Evolutionary conservation across 352 stramenopile species (phyloP), one percentile per base, ranked within the genome.

Genomic region (Globisporangium yorkense): DNA sequence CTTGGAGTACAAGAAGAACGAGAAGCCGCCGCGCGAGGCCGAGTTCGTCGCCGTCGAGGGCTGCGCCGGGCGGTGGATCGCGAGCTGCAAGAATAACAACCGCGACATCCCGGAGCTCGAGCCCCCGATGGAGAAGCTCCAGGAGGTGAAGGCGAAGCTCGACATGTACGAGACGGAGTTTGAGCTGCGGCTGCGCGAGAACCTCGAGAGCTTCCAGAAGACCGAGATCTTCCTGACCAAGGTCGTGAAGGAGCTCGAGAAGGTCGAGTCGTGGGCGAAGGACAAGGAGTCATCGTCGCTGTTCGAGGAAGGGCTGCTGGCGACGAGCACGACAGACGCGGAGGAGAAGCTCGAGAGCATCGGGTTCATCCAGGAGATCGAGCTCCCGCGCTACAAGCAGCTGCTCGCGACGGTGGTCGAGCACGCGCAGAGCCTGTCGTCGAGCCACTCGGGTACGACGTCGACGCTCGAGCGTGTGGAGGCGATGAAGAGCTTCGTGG

Each of bases 31-130:
- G 24, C 82, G 76, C n/a, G 84, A 94, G 63, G 84, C 84, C 7
- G 70, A 87, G 54, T 94, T 86, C 54, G 84, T 94, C 21, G 70
- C 77, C 0, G 77, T 94, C 4, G 84, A 94, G 74, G 81, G 82
- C 24, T 88, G 74, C 41, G 83, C 81, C 21, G 82, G 84, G 13
- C 84, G 82, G 20, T 94, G 84, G 84, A 82, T 92, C 40, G 75
- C 84, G 31, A 92, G 81, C 57, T 94, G 84, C 71, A 92, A 92
- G 73, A 92, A 92, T 74, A 94, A 94, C 64, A 78, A 84, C 45
- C 84, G 84, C 21, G 74, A 75, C 5, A 77, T 87, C 15, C 84
- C 84, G 1, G 74, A 78, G 57, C 61, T 94, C 24, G 67, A 86
- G 33, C 84, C 84, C 35, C 75, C 84, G 4, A 73, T 94, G 49